Evolutionary conservation across 106 monocot species (phyloP).

Genomic region (Dendrobium nobile): DNA sequence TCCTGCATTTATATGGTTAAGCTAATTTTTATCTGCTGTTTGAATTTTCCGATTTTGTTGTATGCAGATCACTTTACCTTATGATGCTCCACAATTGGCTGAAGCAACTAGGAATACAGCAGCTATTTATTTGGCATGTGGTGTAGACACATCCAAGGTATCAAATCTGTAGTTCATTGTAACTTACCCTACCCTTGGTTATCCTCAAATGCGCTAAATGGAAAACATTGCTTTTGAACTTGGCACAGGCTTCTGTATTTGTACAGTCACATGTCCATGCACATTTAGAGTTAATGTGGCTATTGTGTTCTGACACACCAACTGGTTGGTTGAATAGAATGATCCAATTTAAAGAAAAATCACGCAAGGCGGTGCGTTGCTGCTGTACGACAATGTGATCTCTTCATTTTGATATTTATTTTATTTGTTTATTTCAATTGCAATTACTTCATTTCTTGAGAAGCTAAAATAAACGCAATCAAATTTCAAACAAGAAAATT

Average conservation of each 20-base stretch:
- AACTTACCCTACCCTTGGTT: background rate
- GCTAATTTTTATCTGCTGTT: background rate
- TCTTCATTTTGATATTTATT: slow-evolving; percentile 1
- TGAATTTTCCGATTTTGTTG: slow-evolving; percentile 7
- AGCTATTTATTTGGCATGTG: slow-evolving; percentile 95
- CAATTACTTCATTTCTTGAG: background rate
- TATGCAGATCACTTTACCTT: slow-evolving; percentile 74
- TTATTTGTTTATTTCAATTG: background rate
- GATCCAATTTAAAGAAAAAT: slow-evolving; percentile 99
- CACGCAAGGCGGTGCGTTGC: slow-evolving; percentile 80
- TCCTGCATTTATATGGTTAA: background rate
- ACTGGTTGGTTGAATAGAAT: slow-evolving; percentile 94
- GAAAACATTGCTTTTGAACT: background rate
- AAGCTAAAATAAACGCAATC: background rate
- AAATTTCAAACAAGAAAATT: slow-evolving; percentile 3
- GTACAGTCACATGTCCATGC: slow-evolving; percentile 95
- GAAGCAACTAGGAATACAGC: slow-evolving; percentile 88
- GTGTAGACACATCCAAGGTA: slow-evolving; percentile 91
- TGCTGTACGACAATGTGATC: slow-evolving; percentile 35
- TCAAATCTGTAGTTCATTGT: background rate
- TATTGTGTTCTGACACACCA: slow-evolving; percentile 78
- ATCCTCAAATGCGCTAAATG: background rate
- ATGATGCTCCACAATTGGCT: slow-evolving; percentile 56
- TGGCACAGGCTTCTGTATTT: slow-evolving; percentile 75
- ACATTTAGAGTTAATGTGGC: slow-evolving; percentile 98